Evolutionary conservation across 345 rosid genomes (phyloP).

Genomic region (Aquilaria sinensis): DNA sequence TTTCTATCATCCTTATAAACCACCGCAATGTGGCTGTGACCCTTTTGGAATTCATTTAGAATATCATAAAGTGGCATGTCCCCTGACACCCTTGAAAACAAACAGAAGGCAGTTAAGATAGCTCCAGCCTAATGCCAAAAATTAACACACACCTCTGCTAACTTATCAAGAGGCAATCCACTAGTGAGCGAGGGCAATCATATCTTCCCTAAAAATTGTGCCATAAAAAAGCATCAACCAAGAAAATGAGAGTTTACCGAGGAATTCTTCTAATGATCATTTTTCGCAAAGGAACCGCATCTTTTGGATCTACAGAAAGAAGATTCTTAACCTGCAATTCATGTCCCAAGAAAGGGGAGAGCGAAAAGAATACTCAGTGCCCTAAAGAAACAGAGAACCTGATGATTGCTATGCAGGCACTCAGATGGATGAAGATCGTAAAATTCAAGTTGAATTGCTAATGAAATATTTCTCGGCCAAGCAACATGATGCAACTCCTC

Average conservation of each 20-base stretch:
- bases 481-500: too few species aligned
- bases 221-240: not conserved
- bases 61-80: constrained; percentile 88
- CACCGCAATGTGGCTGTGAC: constrained; percentile 95
- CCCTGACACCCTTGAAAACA: constrained; percentile 60
- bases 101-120: constrained; percentile 9
- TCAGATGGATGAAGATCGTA: too few species aligned
- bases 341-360: too few species aligned
- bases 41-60: constrained; percentile 92
- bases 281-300: constrained; percentile 70
- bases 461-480: too few species aligned
- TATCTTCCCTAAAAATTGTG: not conserved
- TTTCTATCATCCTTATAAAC: constrained; percentile 61
- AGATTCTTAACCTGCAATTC: constrained; percentile 73
- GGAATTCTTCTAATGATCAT: constrained; percentile 91
- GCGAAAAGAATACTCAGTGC: too few species aligned
- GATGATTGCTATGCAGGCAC: too few species aligned
- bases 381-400: too few species aligned
- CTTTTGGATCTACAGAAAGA: constrained; percentile 66
- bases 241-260: constrained; percentile 30
- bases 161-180: not conserved
- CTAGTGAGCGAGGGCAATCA: too few species aligned
- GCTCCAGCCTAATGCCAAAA: not conserved
- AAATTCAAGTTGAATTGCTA: too few species aligned
- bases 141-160: too few species aligned